A percentile compares a stretch with the other conserved stretches of the same genome.
These are phyloP conservation scores for Elsinoe australis DNA, from an alignment of 2,329 filamentous ascomycete species.

Conservation along the genomic window DNA sequence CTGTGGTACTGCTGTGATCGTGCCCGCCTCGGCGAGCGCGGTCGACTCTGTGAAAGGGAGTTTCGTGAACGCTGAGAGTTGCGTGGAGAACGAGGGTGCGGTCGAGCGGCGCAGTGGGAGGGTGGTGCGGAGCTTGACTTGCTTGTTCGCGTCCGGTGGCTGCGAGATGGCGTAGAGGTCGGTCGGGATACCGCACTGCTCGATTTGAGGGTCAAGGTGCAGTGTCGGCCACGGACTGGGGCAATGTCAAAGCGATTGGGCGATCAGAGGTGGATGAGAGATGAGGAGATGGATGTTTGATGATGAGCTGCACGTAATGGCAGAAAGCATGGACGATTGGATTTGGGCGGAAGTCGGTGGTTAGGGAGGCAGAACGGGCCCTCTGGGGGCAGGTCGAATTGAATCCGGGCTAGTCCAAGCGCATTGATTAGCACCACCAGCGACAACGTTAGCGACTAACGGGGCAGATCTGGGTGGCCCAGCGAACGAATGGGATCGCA, in stretches of 20 bases:
- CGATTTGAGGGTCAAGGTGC: neutral
- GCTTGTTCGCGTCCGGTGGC: neutral
- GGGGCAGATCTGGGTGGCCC: conserved; percentile 4
- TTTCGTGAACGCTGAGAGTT: conserved; percentile 1
- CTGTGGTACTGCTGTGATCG: conserved; percentile 15
- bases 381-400: too few relatives aligned
- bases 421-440: too few relatives aligned
- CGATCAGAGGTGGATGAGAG: conserved; percentile 1
- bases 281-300: neutral
- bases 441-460: conserved; percentile 10
- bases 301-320: conserved; percentile 6
- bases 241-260: conserved; percentile 5
- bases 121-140: neutral
- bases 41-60: neutral
- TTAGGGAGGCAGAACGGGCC: too few relatives aligned
- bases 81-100: neutral
- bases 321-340: neutral
- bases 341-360: conserved; percentile 5
- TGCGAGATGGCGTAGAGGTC: conserved; percentile 11
- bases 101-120: neutral
- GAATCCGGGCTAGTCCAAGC: too few relatives aligned
- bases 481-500: conserved; percentile 1
- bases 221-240: neutral
- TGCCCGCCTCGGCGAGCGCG: conserved; percentile 17
- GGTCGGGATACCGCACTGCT: conserved; percentile 5